phyloP scores from a whole-genome alignment of 2,329 filamentous ascomycete genomes.

The Cadophora gregata region DNA sequence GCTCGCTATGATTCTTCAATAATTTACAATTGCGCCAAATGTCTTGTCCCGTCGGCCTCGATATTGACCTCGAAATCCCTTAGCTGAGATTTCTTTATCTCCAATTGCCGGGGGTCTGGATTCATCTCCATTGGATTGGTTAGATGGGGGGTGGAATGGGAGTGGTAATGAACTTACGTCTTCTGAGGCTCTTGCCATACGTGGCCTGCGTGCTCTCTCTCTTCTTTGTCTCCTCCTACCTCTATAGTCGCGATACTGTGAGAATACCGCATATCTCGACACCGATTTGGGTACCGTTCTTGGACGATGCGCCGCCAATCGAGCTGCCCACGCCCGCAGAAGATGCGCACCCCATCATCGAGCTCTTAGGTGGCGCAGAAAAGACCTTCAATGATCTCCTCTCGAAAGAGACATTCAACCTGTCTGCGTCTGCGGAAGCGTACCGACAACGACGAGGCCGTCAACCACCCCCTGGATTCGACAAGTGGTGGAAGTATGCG shows the following conservation, averaged over 20 bases:
- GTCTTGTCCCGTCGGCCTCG: constrained; percentile 3
- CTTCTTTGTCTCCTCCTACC: constrained; percentile 16
- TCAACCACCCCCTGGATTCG: constrained; percentile 67
- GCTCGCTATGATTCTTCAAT: not conserved
- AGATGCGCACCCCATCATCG: constrained; percentile 51
- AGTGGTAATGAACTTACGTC: constrained; percentile 11
- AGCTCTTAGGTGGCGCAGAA: constrained; percentile 49
- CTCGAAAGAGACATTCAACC: constrained; percentile 48
- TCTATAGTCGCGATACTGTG: constrained; percentile 19
- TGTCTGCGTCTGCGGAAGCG: constrained; percentile 52
- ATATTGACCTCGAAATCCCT: not conserved
- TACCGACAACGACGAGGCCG: constrained; percentile 62
- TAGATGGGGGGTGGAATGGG: constrained; percentile 11
- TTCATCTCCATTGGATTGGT: not conserved
- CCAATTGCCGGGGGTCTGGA: not conserved
- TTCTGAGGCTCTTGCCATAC: constrained; percentile 23
- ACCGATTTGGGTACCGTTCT: not conserved
- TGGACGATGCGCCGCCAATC: constrained; percentile 1
- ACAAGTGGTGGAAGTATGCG: constrained; percentile 63
- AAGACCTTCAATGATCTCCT: constrained; percentile 48
- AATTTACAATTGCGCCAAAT: constrained; percentile 12
- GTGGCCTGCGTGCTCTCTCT: constrained; percentile 22
- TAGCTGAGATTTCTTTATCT: not conserved
- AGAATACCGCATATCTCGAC: constrained; percentile 7
- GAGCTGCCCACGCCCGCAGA: constrained; percentile 7